Evolutionary conservation across 768 basidiomycete species (phyloP).

Genomic region (Rhizopogon sp.): DNA sequence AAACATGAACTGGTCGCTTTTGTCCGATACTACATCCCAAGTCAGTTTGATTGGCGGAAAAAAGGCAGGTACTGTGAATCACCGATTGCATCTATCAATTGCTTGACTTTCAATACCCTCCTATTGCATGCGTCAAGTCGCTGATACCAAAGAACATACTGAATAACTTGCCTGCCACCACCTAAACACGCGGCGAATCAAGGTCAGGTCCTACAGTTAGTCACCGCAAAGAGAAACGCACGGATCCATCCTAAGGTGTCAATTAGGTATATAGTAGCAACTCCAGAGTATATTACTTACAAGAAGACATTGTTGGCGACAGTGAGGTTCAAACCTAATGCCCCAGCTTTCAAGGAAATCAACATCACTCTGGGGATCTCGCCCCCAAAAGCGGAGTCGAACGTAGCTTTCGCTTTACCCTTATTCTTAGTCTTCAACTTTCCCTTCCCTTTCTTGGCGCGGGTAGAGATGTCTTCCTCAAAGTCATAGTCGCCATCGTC

Average conservation of each 20-base stretch:
- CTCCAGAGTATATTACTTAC: constrained; percentile 37
- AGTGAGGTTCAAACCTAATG: constrained; percentile 82
- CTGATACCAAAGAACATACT: neutral
- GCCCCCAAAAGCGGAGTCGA: constrained; percentile 20
- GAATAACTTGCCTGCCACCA: constrained; percentile 63
- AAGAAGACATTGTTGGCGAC: constrained; percentile 85
- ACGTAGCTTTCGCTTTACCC: constrained; percentile 28
- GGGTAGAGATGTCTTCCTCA: constrained; percentile 24
- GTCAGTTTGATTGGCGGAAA: constrained; percentile 2
- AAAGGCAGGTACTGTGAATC: constrained; percentile 5
- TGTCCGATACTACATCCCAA: constrained; percentile 59
- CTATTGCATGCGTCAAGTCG: constrained; percentile 24
- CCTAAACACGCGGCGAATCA: constrained; percentile 28
- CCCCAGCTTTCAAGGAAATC: constrained; percentile 83
- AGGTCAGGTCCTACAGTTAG: constrained; percentile 1
- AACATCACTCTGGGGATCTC: constrained; percentile 77
- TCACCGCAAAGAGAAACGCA: constrained; percentile 35
- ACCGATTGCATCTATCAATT: constrained; percentile 75
- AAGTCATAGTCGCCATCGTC: constrained; percentile 20
- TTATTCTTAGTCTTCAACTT: constrained; percentile 38
- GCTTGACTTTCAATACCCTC: constrained; percentile 85
- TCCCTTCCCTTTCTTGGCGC: constrained; percentile 21
- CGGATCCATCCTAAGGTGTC: constrained; percentile 68
- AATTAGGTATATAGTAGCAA: constrained; percentile 3
- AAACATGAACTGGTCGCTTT: constrained; percentile 77